Conservation (phyloP, 2,329 filamentous ascomycete species). For the Botrytis medusae region DNA sequence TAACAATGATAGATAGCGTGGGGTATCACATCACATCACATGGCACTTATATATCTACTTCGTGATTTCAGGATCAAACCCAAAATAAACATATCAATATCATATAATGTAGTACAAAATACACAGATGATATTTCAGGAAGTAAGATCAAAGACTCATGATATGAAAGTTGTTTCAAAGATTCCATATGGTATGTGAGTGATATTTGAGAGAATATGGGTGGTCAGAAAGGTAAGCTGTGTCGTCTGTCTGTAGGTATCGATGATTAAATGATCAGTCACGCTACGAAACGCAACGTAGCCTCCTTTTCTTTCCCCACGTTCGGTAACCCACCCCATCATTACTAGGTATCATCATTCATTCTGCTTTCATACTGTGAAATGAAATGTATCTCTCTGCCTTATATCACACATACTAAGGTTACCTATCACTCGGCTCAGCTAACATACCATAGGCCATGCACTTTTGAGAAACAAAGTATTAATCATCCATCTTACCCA, state of each 20-base stretch:
- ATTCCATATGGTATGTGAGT: neutral
- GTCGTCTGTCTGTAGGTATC: neutral
- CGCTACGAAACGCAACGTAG: neutral
- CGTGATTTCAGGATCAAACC: neutral
- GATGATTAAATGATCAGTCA: neutral
- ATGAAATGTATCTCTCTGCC: neutral
- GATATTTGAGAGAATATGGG: too few species aligned
- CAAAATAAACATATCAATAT: neutral
- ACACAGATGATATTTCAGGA: neutral
- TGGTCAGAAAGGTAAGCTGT: neutral
- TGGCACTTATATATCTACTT: neutral
- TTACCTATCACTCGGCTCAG: neutral
- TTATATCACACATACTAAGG: neutral
- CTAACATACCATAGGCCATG: too few species aligned
- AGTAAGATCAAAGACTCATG: neutral
- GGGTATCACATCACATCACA: neutral
- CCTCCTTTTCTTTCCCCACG: conserved; percentile 6
- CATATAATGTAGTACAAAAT: neutral
- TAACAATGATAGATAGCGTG: neutral
- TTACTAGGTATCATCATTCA: neutral
- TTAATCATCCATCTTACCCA: neutral
- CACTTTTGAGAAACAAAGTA: neutral
- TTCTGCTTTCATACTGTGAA: too few species aligned
- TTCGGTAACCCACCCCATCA: neutral
- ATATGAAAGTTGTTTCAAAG: neutral